Conservation (phyloP, 345 rosid species). For the Bruguiera parviflora region DNA sequence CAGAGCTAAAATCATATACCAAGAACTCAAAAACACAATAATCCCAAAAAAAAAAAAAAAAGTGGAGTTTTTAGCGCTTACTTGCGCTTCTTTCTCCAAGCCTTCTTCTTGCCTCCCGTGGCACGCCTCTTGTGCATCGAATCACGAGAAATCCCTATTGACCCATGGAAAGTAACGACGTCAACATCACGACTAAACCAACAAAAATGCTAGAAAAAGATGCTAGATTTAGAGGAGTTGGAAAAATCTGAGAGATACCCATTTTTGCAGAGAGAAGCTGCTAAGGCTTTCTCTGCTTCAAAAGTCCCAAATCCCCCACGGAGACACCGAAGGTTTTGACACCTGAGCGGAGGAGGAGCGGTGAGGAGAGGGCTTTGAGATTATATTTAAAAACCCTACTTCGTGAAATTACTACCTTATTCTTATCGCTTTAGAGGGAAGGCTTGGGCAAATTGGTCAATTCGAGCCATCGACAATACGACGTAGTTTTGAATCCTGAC, state of each 20-base stretch:
- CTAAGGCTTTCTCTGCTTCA: slow-evolving; percentile 11
- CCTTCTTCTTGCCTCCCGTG: slow-evolving; percentile 91
- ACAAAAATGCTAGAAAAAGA: background rate
- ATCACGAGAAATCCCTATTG: slow-evolving; percentile 77
- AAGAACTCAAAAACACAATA: no score
- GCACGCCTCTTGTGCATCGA: slow-evolving; percentile 96
- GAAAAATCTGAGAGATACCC: slow-evolving; percentile 28
- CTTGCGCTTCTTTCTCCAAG: slow-evolving; percentile 97
- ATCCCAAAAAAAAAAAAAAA: no score
- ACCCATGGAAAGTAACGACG: background rate
- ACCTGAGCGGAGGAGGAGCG: background rate
- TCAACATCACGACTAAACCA: background rate
- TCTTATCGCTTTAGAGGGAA: background rate
- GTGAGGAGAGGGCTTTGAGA: background rate
- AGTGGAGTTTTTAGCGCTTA: slow-evolving; percentile 4
- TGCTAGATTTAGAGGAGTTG: background rate
- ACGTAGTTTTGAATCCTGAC: no score
- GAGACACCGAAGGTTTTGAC: background rate
- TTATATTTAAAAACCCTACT: slow-evolving; percentile 37
- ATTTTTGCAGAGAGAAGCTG: slow-evolving; percentile 24
- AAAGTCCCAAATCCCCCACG: slow-evolving; percentile 1
- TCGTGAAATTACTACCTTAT: slow-evolving; percentile 13
- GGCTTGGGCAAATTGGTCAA: background rate
- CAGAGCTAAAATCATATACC: no score
- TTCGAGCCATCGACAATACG: background rate